A percentile compares a stretch with the other conserved stretches of the same genome.
Conservation (phyloP, 768 basidiomycete species). For the Chalciporus pseudorubinellus region DNA sequence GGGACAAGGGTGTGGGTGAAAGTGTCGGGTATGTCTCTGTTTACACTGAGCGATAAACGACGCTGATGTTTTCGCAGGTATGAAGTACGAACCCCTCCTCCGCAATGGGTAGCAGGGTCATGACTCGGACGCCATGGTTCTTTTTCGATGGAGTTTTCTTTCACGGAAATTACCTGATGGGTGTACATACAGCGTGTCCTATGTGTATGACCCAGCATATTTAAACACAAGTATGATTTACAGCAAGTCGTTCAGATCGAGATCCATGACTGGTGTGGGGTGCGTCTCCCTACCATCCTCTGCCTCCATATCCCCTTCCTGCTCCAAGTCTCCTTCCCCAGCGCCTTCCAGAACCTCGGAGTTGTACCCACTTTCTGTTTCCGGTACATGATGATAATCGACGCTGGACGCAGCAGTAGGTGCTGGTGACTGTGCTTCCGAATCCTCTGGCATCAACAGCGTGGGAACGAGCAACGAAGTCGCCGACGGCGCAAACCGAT, state of each 20-base stretch:
- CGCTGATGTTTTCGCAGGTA: slow-evolving; percentile 36
- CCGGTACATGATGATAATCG: slow-evolving; percentile 38
- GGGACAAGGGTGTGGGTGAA: slow-evolving; percentile 73
- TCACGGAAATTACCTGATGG: background rate
- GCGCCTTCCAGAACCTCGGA: slow-evolving; percentile 42
- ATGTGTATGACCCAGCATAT: background rate
- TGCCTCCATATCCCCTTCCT: slow-evolving; percentile 23
- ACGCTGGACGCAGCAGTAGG: slow-evolving; percentile 50
- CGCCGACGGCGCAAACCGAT: slow-evolving; percentile 25
- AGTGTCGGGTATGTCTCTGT: slow-evolving; percentile 66
- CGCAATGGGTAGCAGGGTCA: slow-evolving; percentile 35
- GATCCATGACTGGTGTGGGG: slow-evolving; percentile 26
- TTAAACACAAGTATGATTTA: slow-evolving; percentile 11
- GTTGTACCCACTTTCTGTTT: slow-evolving; percentile 55
- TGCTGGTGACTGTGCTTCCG: slow-evolving; percentile 46
- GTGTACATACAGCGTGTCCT: background rate
- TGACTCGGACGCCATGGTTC: slow-evolving; percentile 6
- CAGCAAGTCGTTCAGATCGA: slow-evolving; percentile 24
- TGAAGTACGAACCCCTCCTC: slow-evolving; percentile 41
- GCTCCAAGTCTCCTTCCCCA: slow-evolving; percentile 26
- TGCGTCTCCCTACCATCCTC: slow-evolving; percentile 23
- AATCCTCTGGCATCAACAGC: slow-evolving; percentile 24
- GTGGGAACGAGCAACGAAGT: slow-evolving; percentile 27
- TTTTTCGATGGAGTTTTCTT: background rate
- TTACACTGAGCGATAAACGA: background rate